Conservation (phyloP, 179 eudicot species). For the Nepenthes alata region DNA sequence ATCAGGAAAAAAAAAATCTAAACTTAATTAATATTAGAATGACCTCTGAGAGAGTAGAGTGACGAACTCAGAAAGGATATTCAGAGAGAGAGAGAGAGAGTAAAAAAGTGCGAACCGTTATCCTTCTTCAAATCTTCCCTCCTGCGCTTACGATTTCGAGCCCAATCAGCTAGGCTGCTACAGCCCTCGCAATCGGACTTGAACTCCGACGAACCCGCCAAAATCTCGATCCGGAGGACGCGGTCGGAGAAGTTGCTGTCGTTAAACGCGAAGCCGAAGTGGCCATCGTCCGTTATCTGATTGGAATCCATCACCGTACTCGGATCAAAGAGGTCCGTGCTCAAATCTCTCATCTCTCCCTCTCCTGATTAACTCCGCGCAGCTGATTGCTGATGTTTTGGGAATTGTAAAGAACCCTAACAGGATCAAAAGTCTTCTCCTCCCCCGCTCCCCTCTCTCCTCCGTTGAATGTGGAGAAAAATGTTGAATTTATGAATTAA, state of each 20-base stretch:
- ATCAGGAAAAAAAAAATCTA: too few relatives aligned
- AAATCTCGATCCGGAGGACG: conserved; percentile 49
- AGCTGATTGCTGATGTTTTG: too few relatives aligned
- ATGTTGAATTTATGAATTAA: too few relatives aligned
- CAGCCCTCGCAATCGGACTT: conserved; percentile 34
- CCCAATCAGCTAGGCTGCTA: conserved; percentile 67
- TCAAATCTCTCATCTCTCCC: conserved; percentile 31
- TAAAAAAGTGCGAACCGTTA: conserved; percentile 10
- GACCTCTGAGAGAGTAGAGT: too few relatives aligned
- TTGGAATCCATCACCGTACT: conserved; percentile 53
- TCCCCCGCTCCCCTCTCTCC: too few relatives aligned
- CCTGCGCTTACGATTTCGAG: conserved; percentile 62
- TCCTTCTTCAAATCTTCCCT: conserved; percentile 62
- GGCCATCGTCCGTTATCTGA: conserved; percentile 20
- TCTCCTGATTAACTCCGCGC: too few relatives aligned
- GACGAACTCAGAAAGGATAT: too few relatives aligned
- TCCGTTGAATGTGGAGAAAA: too few relatives aligned
- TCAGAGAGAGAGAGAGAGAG: too few relatives aligned
- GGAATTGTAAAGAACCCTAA: not conserved
- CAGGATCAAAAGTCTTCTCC: too few relatives aligned
- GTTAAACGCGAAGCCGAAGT: conserved; percentile 68
- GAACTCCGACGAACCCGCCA: conserved; percentile 31
- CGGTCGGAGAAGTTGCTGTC: conserved; percentile 75
- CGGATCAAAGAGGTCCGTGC: conserved; percentile 61
- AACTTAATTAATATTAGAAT: too few relatives aligned